Evolutionary conservation across 2,329 filamentous ascomycete genomes (phyloP).

Genomic region (Neoascochyta sp.): DNA sequence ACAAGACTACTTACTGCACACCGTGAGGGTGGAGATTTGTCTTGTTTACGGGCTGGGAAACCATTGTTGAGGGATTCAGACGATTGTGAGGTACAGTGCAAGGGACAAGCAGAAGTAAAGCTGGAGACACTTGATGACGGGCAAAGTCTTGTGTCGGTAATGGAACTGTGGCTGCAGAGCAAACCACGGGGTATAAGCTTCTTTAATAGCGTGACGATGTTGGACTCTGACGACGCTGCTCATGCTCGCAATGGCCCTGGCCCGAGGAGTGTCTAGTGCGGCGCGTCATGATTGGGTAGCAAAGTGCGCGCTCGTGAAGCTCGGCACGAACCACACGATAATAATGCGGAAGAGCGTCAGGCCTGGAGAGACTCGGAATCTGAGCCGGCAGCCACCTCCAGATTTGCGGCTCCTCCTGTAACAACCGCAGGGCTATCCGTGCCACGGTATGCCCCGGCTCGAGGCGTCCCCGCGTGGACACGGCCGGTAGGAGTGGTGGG

Average conservation of each 20-base stretch:
- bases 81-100: slow-evolving; percentile 47
- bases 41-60: slow-evolving; percentile 70
- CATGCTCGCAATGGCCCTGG: slow-evolving; percentile 19
- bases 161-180: slow-evolving; percentile 43
- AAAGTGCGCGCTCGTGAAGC: slow-evolving; percentile 13
- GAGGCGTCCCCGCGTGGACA: no score
- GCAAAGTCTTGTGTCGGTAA: slow-evolving; percentile 55
- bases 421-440: no score
- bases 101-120: slow-evolving; percentile 60
- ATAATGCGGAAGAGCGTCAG: slow-evolving; percentile 24
- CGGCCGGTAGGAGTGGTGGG: no score
- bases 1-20: slow-evolving; percentile 67
- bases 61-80: no score
- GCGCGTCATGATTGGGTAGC: slow-evolving; percentile 23
- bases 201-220: slow-evolving; percentile 37
- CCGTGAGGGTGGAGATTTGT: slow-evolving; percentile 86
- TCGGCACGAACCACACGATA: slow-evolving; percentile 26
- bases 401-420: slow-evolving; percentile 7
- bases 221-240: slow-evolving; percentile 31
- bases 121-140: slow-evolving; percentile 56
- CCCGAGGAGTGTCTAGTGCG: slow-evolving; percentile 21
- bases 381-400: slow-evolving; percentile 15
- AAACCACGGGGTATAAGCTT: slow-evolving; percentile 32
- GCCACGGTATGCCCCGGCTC: no score
- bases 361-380: slow-evolving; percentile 18